phyloP scores from a whole-genome alignment of 2,329 filamentous ascomycete species.

The Neofusicoccum parvum region DNA sequence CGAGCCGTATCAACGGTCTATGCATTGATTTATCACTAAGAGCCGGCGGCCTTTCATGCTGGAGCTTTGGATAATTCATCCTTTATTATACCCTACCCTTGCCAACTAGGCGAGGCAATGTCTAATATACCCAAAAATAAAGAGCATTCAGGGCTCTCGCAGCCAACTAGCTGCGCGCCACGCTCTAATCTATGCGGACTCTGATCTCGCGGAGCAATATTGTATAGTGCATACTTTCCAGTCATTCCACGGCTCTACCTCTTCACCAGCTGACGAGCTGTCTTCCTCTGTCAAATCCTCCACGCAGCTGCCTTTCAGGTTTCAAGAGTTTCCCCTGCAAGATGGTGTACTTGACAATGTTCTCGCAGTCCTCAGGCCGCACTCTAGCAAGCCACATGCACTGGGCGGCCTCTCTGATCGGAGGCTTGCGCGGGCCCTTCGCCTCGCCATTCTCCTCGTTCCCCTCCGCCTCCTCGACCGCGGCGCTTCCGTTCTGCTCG shows the following conservation, averaged over 20 bases:
- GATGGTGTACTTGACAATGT: slow-evolving; percentile 84
- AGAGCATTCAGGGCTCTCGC: not conserved
- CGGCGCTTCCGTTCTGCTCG: slow-evolving; percentile 25
- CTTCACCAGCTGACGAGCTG: slow-evolving; percentile 83
- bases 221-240: not conserved
- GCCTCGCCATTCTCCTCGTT: slow-evolving; percentile 34
- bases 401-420: slow-evolving; percentile 65
- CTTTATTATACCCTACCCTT: not conserved
- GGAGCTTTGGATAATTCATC: not conserved
- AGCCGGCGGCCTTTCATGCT: not conserved
- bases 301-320: slow-evolving; percentile 79
- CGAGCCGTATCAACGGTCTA: not conserved
- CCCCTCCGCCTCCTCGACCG: slow-evolving; percentile 39
- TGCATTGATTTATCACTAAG: not conserved
- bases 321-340: slow-evolving; percentile 94
- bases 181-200: not conserved
- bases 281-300: slow-evolving; percentile 82
- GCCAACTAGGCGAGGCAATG: not conserved
- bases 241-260: not conserved
- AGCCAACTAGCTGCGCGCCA: not conserved
- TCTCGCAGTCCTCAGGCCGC: slow-evolving; percentile 86
- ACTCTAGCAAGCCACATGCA: slow-evolving; percentile 92
- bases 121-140: not conserved
- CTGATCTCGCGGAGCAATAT: not conserved
- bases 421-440: slow-evolving; percentile 31